A percentile compares a stretch with the other conserved stretches of the same genome.
These are phyloP conservation scores for Cenchrus fungigraminus DNA, from an alignment of 176 grass and related monocot species.

Conservation along the genomic window DNA sequence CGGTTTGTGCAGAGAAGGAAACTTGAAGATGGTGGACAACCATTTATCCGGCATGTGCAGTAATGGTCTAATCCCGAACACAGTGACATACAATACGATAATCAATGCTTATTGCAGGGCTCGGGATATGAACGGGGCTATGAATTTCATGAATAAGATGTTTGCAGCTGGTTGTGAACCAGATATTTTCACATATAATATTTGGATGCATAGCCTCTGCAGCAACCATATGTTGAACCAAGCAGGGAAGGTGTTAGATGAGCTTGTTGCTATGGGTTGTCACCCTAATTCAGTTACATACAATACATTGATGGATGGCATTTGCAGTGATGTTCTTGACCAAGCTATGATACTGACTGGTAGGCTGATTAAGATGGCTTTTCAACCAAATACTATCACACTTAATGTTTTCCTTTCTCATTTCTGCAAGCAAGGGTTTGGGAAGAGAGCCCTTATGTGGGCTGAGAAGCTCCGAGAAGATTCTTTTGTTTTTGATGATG, in stretches of 20 bases:
- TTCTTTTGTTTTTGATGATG: conserved; percentile 83
- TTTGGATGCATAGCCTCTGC: conserved; percentile 85
- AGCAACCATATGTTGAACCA: conserved; percentile 67
- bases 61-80: conserved; percentile 72
- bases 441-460: conserved; percentile 70
- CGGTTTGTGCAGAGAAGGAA: conserved; percentile 80
- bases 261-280: conserved; percentile 61
- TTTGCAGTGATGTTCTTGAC: conserved; percentile 81
- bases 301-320: conserved; percentile 83
- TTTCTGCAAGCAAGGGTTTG: conserved; percentile 93
- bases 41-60: conserved; percentile 62
- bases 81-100: conserved; percentile 88
- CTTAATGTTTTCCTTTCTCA: conserved; percentile 91
- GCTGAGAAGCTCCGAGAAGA: conserved; percentile 73
- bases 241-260: conserved; percentile 72
- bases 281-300: conserved; percentile 74
- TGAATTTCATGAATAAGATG: conserved; percentile 81
- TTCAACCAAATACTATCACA: conserved; percentile 81
- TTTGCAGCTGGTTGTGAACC: conserved; percentile 69
- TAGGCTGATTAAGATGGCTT: conserved; percentile 88
- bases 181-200: conserved; percentile 98
- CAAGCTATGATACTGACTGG: conserved; percentile 86
- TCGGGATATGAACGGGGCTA: conserved; percentile 67
- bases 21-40: conserved; percentile 61
- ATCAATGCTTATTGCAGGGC: conserved; percentile 74